phyloP scores from a whole-genome alignment of 495 filamentous ascomycete species.

The Evansstolkia leycettana region DNA sequence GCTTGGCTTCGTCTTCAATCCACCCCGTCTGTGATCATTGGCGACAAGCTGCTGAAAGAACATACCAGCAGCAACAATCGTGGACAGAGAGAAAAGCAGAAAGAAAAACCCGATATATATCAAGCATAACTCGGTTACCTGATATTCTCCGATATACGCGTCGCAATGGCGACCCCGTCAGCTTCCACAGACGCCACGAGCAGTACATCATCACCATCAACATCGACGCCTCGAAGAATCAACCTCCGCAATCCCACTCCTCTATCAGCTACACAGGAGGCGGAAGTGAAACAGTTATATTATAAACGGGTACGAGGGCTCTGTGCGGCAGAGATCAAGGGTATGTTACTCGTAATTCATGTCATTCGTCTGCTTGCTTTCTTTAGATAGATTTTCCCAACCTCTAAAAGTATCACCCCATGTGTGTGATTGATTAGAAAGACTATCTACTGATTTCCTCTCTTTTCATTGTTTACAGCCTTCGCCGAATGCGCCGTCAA shows the following conservation, averaged over 20 bases:
- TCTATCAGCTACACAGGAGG: slow-evolving; percentile 83
- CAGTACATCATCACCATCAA: slow-evolving; percentile 6
- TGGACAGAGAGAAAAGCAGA: too few species aligned
- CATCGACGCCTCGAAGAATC: neutral
- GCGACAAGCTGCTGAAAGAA: too few species aligned
- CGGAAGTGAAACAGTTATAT: slow-evolving; percentile 80
- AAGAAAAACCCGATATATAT: too few species aligned
- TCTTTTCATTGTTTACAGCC: slow-evolving; percentile 33
- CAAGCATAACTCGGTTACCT: neutral
- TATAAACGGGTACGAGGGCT: slow-evolving; percentile 69
- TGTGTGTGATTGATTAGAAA: neutral
- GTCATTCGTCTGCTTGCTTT: neutral
- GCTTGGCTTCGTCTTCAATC: too few species aligned
- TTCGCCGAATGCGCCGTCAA: slow-evolving; percentile 82
- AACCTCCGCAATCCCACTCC: slow-evolving; percentile 70
- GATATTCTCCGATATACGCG: neutral
- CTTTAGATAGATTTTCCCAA: neutral
- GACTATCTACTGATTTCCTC: slow-evolving; percentile 1
- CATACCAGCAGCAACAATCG: too few species aligned
- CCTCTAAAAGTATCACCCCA: too few species aligned
- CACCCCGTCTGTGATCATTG: too few species aligned
- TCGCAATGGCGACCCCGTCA: too few species aligned
- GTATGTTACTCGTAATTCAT: too few species aligned
- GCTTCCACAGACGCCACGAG: slow-evolving; percentile 7
- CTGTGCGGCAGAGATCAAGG: slow-evolving; percentile 79